These are phyloP conservation scores for Umbelopsis ramanniana DNA, from an alignment of 192 early-diverging fungal genomes.

Conservation along the genomic window DNA sequence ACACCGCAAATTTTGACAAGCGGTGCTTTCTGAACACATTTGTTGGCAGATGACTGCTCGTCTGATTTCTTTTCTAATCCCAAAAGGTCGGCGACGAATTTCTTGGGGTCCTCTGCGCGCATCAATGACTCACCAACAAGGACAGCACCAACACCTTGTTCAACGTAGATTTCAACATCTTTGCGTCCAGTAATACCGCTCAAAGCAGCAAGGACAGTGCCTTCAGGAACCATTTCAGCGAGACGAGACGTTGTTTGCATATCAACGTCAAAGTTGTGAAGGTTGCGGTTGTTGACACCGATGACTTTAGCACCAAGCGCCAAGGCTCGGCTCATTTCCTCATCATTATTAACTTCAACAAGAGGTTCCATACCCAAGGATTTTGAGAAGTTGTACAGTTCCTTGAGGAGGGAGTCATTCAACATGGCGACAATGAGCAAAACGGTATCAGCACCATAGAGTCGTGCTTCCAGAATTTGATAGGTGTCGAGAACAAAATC, in stretches of 20 bases:
- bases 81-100: constrained; percentile 77
- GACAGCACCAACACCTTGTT: constrained; percentile 78
- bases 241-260: constrained; percentile 81
- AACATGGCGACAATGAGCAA: constrained; percentile 97
- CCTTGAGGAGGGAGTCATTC: constrained; percentile 62
- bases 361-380: constrained; percentile 95
- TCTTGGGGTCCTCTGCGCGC: constrained; percentile 73
- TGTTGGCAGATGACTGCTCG: neutral
- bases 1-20: constrained; percentile 96
- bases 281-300: constrained; percentile 98
- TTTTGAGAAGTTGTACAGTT: constrained; percentile 77
- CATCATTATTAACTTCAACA: constrained; percentile 93
- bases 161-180: constrained; percentile 84
- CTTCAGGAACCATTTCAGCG: constrained; percentile 77
- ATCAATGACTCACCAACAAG: constrained; percentile 97
- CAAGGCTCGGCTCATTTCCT: constrained; percentile 89
- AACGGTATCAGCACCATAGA: constrained; percentile 94
- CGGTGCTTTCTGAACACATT: constrained; percentile 10
- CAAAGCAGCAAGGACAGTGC: constrained; percentile 80
- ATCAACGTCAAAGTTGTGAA: constrained; percentile 97
- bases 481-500: constrained; percentile 97
- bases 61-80: constrained; percentile 31
- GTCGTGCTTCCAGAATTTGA: constrained; percentile 95
- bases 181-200: constrained; percentile 85
- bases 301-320: constrained; percentile 84